A percentile compares a stretch with the other conserved stretches of the same genome.
phyloP scores from a whole-genome alignment of 768 basidiomycete species.

The Kockovaella imperatae region DNA sequence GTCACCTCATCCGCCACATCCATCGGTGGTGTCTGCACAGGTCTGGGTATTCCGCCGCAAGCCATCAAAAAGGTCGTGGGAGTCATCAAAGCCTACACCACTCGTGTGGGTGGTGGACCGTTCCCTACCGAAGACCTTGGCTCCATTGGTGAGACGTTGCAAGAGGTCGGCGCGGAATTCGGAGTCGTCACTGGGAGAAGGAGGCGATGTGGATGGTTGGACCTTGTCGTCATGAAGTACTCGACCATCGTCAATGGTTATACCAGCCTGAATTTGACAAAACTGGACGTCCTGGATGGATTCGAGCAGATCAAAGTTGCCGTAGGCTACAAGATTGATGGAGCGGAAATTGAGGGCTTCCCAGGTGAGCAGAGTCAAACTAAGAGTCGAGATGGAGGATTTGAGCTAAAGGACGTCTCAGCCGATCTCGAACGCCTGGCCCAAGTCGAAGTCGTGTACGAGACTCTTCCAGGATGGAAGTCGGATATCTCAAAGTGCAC shows the following conservation, averaged over 20 bases:
- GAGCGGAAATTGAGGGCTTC: slow-evolving; percentile 70
- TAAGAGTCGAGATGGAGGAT: no score
- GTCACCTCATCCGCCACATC: slow-evolving; percentile 91
- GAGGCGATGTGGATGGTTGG: slow-evolving; percentile 94
- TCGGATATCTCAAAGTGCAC: slow-evolving; percentile 59
- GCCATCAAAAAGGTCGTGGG: slow-evolving; percentile 78
- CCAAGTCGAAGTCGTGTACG: slow-evolving; percentile 74
- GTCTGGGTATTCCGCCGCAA: slow-evolving; percentile 91
- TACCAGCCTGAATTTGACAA: slow-evolving; percentile 85
- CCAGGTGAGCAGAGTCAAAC: slow-evolving; percentile 60
- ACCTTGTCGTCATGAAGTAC: slow-evolving; percentile 87
- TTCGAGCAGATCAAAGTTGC: slow-evolving; percentile 82
- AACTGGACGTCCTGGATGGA: slow-evolving; percentile 83
- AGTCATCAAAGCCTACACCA: slow-evolving; percentile 97
- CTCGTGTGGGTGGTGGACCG: slow-evolving; percentile 94
- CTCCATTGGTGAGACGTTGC: slow-evolving; percentile 73
- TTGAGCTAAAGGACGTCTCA: slow-evolving; percentile 33
- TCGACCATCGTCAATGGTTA: slow-evolving; percentile 94
- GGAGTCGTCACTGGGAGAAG: slow-evolving; percentile 88
- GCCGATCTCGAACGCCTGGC: slow-evolving; percentile 79
- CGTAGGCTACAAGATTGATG: slow-evolving; percentile 69
- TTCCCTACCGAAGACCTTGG: slow-evolving; percentile 95
- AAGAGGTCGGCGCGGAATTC: slow-evolving; percentile 87
- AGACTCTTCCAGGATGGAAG: slow-evolving; percentile 87
- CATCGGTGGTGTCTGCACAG: slow-evolving; percentile 93